Conservation (phyloP, 345 rosid species). For the Geranium brycei region DNA sequence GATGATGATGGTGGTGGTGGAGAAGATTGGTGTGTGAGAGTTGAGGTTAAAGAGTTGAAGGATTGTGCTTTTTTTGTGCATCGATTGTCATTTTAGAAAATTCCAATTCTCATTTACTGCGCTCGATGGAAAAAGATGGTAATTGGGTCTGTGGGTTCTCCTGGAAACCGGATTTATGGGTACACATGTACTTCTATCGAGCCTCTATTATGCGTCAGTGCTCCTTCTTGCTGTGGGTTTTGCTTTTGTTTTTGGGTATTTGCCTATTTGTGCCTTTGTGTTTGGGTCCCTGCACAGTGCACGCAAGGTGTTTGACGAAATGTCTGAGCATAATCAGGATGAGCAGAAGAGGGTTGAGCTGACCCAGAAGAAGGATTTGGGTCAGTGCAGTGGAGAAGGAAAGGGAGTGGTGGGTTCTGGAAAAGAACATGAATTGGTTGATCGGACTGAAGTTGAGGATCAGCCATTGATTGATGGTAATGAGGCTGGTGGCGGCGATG, state of each 20-base stretch:
- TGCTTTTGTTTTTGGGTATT: not conserved
- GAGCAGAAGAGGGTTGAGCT: not conserved
- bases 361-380: not conserved
- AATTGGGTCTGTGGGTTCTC: not conserved
- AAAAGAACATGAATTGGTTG: too few species aligned
- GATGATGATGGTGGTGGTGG: too few species aligned
- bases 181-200: not conserved
- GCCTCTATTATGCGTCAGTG: not conserved
- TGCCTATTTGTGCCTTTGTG: not conserved
- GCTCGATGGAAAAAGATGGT: not conserved
- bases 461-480: not conserved
- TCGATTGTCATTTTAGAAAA: not conserved
- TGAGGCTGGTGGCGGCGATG: not conserved
- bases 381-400: not conserved
- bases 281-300: not conserved
- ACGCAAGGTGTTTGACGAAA: not conserved
- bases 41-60: not conserved
- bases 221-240: not conserved
- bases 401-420: not conserved
- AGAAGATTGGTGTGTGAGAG: too few species aligned
- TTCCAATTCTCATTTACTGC: not conserved
- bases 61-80: not conserved
- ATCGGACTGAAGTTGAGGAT: not conserved
- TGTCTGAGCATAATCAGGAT: not conserved
- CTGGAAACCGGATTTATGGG: not conserved